Evolutionary conservation across 225 moss, liverwort and hornwort species (phyloP).

Genomic region (Physcomitrellopsis africana): DNA sequence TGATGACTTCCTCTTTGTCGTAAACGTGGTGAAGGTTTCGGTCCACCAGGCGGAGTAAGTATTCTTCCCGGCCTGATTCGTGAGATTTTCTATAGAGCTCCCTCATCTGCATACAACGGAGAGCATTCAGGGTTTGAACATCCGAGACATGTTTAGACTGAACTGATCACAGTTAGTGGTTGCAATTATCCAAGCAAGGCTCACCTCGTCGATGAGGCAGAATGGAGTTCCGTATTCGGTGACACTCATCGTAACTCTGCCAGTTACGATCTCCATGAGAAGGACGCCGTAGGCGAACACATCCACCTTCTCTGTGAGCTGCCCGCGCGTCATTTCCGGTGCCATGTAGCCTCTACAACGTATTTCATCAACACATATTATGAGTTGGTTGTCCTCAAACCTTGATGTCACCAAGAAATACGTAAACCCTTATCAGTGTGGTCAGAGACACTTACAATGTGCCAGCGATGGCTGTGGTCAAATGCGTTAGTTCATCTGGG

Average conservation of each 20-base stretch:
- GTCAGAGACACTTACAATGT: conserved; percentile 40
- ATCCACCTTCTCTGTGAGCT: conserved; percentile 60
- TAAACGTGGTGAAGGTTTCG: conserved; percentile 29
- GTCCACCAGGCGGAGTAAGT: conserved; percentile 40
- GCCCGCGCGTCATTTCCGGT: conserved; percentile 54
- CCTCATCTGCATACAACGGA: conserved; percentile 35
- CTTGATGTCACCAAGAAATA: neutral
- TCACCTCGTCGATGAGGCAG: conserved; percentile 51
- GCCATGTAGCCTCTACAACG: conserved; percentile 53
- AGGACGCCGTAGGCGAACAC: conserved; percentile 58
- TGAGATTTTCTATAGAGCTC: conserved; percentile 37
- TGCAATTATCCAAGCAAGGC: neutral
- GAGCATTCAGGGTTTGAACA: neutral
- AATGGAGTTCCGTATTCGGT: conserved; percentile 31
- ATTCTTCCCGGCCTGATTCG: conserved; percentile 26
- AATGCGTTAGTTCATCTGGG: conserved; percentile 48
- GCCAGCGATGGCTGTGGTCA: conserved; percentile 58
- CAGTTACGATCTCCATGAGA: conserved; percentile 56
- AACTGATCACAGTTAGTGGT: neutral
- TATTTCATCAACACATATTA: conserved; percentile 12
- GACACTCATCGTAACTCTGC: conserved; percentile 46
- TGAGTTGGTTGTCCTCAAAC: neutral
- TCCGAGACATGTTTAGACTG: neutral
- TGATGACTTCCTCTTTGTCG: conserved; percentile 34
- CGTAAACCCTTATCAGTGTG: too few species aligned